Evolutionary conservation across 2,329 filamentous ascomycete genomes (phyloP), one percentile per base, ranked within the genome.

Genomic region (Neophaeococcomyces mojaviensis): DNA sequence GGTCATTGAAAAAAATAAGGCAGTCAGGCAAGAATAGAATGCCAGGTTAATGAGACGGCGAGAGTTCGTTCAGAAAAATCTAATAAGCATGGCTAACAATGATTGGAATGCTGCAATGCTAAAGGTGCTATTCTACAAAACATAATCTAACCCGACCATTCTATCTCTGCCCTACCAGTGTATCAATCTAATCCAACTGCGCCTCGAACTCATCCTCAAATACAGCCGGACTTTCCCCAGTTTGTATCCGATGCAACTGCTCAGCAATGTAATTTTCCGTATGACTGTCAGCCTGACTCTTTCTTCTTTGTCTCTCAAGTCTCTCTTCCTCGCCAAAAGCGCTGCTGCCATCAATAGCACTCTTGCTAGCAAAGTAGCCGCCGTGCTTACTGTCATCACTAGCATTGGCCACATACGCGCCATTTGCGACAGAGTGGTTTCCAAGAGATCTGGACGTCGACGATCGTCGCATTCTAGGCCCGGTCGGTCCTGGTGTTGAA

Each of bases 231-330:
- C 70, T 69, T 30, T 64, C 55, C 4, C 58, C 68, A 38, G 75
- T 80, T 61, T 77, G 81, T 58, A 92, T 82, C 47, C 82, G 74
- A 63, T 83, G 76, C 48, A 96, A 72, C 68, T 95, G 85, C 52
- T 88, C 84, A 24, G 78, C 81, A 47, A 96, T 84, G 63, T 94
- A 95, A 54, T 79, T 77, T 50, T 86, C 82, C 59, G 94, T 78
- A 55, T 92, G 85, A 46, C 77, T 71, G 58, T 88, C 77, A 0
- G 79, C 79, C 58, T 80, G 74, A 28, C 47, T 59, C 60, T 20
- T 65, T 54, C 49, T 69, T 55, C 48, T 70, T 64, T 41, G 63
- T 60, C 22, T 59, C 54, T 42, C 59, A 22, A 58, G 46, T 19
- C 43, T 44, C 36, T 53, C 53, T 35, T 54, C 54, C 19, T 51